These are phyloP conservation scores for Petunia axillaris DNA, from an alignment of 257 asterid species.

Conservation along the genomic window DNA sequence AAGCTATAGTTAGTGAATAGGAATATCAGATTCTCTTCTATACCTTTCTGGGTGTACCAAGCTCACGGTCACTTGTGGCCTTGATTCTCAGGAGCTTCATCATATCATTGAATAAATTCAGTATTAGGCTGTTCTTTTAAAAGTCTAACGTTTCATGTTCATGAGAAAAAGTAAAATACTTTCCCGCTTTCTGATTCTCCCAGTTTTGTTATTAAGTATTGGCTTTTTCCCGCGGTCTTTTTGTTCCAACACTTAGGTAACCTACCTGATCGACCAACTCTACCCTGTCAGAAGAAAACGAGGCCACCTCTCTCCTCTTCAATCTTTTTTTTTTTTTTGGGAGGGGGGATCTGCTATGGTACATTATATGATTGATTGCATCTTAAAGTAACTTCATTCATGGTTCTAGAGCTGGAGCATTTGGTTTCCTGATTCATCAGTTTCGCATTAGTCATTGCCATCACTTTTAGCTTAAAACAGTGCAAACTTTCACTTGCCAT, in stretches of 20 bases:
- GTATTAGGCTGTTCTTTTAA: neutral
- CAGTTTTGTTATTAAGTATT: neutral
- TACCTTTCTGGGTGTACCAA: no score
- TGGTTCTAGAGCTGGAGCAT: neutral
- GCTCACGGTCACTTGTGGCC: no score
- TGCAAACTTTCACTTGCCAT: neutral
- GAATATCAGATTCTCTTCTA: no score
- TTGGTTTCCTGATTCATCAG: neutral
- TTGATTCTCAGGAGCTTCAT: no score
- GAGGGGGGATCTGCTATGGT: neutral
- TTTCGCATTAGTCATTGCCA: neutral
- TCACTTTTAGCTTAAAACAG: neutral
- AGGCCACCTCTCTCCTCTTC: no score
- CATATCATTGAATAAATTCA: neutral
- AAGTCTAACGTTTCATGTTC: no score
- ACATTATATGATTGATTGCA: neutral
- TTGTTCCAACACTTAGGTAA: neutral
- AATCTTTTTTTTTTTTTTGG: neutral
- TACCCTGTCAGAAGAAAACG: neutral
- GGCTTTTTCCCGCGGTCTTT: neutral
- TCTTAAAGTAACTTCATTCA: neutral
- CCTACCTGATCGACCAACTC: conserved; percentile 2
- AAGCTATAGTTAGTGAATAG: no score
- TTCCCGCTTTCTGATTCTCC: neutral
- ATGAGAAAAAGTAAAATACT: no score